A percentile compares a stretch with the other conserved stretches of the same genome.
Evolutionary conservation across 2,329 filamentous ascomycete genomes (phyloP).

Genomic region (Tolypocladium sp.): DNA sequence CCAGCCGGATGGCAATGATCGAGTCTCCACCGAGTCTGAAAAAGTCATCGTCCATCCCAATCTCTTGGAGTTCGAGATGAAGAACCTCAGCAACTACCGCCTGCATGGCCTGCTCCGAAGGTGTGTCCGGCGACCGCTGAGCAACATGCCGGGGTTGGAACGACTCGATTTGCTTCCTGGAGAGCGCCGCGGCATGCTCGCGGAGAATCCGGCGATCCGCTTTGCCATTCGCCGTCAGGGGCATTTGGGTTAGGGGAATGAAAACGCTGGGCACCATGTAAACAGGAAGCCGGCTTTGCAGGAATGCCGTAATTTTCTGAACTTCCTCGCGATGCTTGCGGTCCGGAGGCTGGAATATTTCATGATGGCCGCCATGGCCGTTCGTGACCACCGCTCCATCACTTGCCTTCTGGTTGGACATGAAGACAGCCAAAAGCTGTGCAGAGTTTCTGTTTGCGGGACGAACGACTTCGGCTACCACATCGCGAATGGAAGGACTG

Average conservation of each 20-base stretch:
- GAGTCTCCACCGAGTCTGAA: conserved; percentile 5
- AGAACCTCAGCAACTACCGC: neutral
- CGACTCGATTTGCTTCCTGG: neutral
- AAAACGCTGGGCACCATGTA: conserved; percentile 7
- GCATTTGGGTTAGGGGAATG: conserved; percentile 1
- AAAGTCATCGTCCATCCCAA: conserved; percentile 5
- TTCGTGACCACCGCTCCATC: neutral
- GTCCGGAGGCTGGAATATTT: neutral
- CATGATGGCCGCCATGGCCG: neutral
- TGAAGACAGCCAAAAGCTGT: conserved; percentile 1
- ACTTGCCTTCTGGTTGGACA: neutral
- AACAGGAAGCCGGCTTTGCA: conserved; percentile 1
- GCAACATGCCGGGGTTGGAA: neutral
- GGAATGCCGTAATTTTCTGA: neutral
- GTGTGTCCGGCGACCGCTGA: neutral
- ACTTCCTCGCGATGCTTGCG: neutral
- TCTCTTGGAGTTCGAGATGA: neutral
- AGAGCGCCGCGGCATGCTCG: neutral
- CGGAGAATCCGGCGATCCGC: neutral
- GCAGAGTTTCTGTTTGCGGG: neutral
- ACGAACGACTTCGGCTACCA: conserved; percentile 1
- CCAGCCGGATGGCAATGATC: conserved; percentile 17
- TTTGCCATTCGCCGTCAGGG: neutral
- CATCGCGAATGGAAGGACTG: neutral
- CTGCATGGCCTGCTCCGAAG: neutral